phyloP scores from a whole-genome alignment of 345 rosid species.

The Mallotus nudiflorus region DNA sequence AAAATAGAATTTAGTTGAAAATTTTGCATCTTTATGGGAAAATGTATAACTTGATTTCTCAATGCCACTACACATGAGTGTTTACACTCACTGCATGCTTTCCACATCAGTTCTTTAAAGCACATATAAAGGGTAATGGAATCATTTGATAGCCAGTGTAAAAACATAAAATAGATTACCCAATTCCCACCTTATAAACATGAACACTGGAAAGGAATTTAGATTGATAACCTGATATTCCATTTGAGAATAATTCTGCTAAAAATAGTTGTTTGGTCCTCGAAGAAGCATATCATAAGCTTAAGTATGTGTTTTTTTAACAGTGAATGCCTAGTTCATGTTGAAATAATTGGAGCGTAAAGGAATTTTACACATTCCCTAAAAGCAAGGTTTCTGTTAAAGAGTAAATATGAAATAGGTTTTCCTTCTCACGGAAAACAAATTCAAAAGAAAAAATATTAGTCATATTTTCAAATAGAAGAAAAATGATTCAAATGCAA shows the following conservation, averaged over 20 bases:
- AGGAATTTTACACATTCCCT: not conserved
- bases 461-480: not conserved
- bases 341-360: not conserved
- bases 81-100: not conserved
- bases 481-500: not conserved
- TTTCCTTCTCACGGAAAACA: not conserved
- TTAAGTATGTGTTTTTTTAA: not conserved
- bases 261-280: no score
- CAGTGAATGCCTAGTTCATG: not conserved
- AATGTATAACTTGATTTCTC: not conserved
- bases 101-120: not conserved
- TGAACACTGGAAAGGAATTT: not conserved
- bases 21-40: not conserved
- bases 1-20: not conserved
- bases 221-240: not conserved
- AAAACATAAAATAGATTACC: not conserved
- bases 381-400: not conserved
- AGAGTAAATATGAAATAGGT: not conserved
- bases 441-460: not conserved
- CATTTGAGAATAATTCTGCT: not conserved
- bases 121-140: not conserved
- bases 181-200: conserved; percentile 4
- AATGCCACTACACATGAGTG: not conserved
- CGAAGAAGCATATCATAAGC: no score
- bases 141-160: not conserved